A percentile compares a stretch with the other conserved stretches of the same genome.
These are phyloP conservation scores for Termitomyces sp. DNA, from an alignment of 768 basidiomycete genomes.

Conservation along the genomic window DNA sequence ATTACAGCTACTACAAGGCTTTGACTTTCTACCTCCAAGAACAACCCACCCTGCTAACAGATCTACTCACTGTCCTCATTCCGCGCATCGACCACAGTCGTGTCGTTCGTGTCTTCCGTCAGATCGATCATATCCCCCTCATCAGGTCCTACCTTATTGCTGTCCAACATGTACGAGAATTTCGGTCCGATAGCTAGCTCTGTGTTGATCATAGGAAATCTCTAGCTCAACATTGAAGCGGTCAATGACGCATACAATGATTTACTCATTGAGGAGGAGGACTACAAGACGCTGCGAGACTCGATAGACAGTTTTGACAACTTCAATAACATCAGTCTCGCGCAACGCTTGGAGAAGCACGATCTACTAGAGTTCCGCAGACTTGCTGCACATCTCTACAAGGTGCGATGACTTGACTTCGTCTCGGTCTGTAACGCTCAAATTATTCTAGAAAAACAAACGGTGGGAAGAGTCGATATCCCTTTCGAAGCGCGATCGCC, in stretches of 20 bases:
- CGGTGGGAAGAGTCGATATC: conserved; percentile 97
- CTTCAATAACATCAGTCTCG: conserved; percentile 88
- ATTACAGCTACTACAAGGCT: conserved; percentile 83
- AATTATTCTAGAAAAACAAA: conserved; percentile 67
- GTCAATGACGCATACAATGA: conserved; percentile 99
- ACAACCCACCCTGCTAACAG: conserved; percentile 89
- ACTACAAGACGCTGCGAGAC: conserved; percentile 95
- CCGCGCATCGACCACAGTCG: conserved; percentile 93
- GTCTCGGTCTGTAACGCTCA: background rate
- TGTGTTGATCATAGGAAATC: background rate
- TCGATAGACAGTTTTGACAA: conserved; percentile 98
- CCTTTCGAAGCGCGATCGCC: conserved; percentile 91
- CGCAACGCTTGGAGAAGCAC: conserved; percentile 81
- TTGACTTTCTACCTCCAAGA: conserved; percentile 92
- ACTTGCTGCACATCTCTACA: conserved; percentile 93
- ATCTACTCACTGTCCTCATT: conserved; percentile 87
- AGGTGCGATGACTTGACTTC: conserved; percentile 41
- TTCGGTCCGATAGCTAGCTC: background rate
- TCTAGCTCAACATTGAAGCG: conserved; percentile 86
- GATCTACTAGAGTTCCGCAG: conserved; percentile 93
- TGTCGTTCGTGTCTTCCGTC: conserved; percentile 92
- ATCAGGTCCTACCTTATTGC: conserved; percentile 96
- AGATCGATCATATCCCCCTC: conserved; percentile 93
- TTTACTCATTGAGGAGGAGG: conserved; percentile 98
- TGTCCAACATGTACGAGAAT: conserved; percentile 74